Percentiles rank a stretch among this genome's conserved stretches.
Evolutionary conservation across 495 filamentous ascomycete genomes (phyloP).

Genomic region (Evernia prunastri): DNA sequence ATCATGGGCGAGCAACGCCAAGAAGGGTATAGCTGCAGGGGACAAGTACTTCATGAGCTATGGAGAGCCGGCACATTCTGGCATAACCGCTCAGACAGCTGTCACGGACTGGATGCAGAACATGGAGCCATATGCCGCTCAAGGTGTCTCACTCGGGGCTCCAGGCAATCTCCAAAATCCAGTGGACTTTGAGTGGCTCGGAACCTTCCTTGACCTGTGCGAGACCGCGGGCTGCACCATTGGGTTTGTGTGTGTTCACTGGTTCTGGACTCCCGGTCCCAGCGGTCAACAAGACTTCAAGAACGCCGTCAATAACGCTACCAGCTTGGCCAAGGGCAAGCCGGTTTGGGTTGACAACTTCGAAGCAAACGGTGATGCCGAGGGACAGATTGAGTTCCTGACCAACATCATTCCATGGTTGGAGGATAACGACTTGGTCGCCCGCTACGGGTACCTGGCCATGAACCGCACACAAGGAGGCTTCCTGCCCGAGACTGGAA

Average conservation of each 20-base stretch:
- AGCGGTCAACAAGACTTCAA: slow-evolving; percentile 18
- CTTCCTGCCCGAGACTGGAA: slow-evolving; percentile 11
- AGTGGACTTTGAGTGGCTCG: slow-evolving; percentile 18
- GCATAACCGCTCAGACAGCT: slow-evolving; percentile 12
- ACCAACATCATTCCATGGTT: slow-evolving; percentile 20
- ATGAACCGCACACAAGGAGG: slow-evolving; percentile 3
- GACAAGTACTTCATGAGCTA: slow-evolving; percentile 22
- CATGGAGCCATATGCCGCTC: slow-evolving; percentile 21
- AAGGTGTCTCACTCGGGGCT: slow-evolving; percentile 21
- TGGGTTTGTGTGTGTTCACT: slow-evolving; percentile 21
- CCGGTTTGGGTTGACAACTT: slow-evolving; percentile 26
- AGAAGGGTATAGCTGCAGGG: slow-evolving; percentile 13
- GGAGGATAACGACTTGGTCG: slow-evolving; percentile 16
- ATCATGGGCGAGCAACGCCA: slow-evolving; percentile 22
- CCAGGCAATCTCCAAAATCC: slow-evolving; percentile 19
- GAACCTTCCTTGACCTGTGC: slow-evolving; percentile 19
- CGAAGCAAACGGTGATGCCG: slow-evolving; percentile 11
- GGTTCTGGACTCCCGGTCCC: slow-evolving; percentile 15
- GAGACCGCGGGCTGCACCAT: slow-evolving; percentile 20
- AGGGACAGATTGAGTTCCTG: slow-evolving; percentile 46
- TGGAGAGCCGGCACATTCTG: slow-evolving; percentile 17
- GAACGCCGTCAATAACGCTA: slow-evolving; percentile 14
- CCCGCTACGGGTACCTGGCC: slow-evolving; percentile 21
- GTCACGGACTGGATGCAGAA: slow-evolving; percentile 15
- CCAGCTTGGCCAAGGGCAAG: slow-evolving; percentile 13